A percentile compares a stretch with the other conserved stretches of the same genome.
These are phyloP conservation scores for Bathelium albidoporum DNA, from an alignment of 495 filamentous ascomycete genomes.

Conservation along the genomic window DNA sequence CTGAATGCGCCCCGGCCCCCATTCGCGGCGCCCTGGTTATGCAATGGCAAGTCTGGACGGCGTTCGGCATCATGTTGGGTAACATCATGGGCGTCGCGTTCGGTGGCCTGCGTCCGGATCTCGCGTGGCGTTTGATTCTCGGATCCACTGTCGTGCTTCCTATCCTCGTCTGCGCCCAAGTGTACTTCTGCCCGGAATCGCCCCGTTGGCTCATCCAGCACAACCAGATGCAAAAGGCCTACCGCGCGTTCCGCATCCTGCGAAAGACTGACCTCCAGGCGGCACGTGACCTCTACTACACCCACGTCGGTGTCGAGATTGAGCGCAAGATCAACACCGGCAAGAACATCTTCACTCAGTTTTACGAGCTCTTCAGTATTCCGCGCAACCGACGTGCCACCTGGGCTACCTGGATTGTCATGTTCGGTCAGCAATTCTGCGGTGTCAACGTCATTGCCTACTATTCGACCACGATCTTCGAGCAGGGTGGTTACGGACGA, in stretches of 20 bases:
- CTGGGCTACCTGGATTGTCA: conserved; percentile 15
- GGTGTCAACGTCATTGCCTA: conserved; percentile 24
- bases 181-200: conserved; percentile 22
- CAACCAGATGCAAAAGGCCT: conserved; percentile 13
- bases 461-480: conserved; percentile 19
- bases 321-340: conserved; percentile 4
- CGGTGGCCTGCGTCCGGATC: neutral
- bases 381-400: conserved; percentile 12
- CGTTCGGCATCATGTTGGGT: conserved; percentile 20
- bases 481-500: conserved; percentile 8
- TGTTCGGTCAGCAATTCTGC: conserved; percentile 17
- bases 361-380: conserved; percentile 8
- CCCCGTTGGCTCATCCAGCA: conserved; percentile 12
- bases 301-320: conserved; percentile 13
- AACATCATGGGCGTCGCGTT: conserved; percentile 20
- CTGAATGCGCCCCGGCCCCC: conserved; percentile 62
- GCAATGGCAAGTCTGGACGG: conserved; percentile 44
- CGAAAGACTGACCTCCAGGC: conserved; percentile 19
- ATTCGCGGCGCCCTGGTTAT: conserved; percentile 76
- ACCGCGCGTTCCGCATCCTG: conserved; percentile 7
- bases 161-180: conserved; percentile 8
- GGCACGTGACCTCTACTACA: conserved; percentile 17
- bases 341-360: neutral
- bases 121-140: conserved; percentile 24
- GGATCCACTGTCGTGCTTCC: conserved; percentile 17